phyloP scores from a whole-genome alignment of 225 moss, liverwort and hornwort species.

The Marchantia paleacea region DNA sequence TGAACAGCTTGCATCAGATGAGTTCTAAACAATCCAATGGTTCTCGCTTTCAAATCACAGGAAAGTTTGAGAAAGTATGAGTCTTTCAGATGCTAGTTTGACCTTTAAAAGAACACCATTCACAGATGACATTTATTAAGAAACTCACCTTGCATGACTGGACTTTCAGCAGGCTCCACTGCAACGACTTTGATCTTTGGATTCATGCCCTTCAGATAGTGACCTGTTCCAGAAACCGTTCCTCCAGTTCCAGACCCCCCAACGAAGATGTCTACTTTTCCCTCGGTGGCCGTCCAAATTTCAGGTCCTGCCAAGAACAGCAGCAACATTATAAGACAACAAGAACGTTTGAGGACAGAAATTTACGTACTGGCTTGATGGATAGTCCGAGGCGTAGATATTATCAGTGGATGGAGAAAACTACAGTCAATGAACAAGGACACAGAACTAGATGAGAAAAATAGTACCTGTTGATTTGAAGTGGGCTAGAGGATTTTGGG shows the following conservation, averaged over 20 bases:
- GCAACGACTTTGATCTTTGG: slow-evolving; percentile 52
- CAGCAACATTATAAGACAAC: too few relatives aligned
- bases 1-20: too few relatives aligned
- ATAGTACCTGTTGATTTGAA: slow-evolving; percentile 64
- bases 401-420: background rate
- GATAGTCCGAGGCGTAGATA: too few relatives aligned
- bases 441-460: background rate
- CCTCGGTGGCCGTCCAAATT: slow-evolving; percentile 77
- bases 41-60: background rate
- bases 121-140: background rate
- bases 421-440: background rate
- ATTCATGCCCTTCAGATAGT: slow-evolving; percentile 66
- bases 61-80: background rate
- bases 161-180: slow-evolving; percentile 77
- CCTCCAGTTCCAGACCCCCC: slow-evolving; percentile 69
- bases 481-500: slow-evolving; percentile 59
- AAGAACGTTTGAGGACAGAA: too few relatives aligned
- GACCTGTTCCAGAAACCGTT: slow-evolving; percentile 61
- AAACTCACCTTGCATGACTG: slow-evolving; percentile 67
- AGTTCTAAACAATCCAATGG: too few relatives aligned
- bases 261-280: slow-evolving; percentile 80
- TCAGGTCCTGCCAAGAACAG: slow-evolving; percentile 63
- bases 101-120: background rate
- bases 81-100: background rate
- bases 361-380: too few relatives aligned